Percentiles rank a stretch among this genome's conserved stretches.
Conservation (phyloP, 805 yeast genomes). For the Clavispora vitiphila region DNA sequence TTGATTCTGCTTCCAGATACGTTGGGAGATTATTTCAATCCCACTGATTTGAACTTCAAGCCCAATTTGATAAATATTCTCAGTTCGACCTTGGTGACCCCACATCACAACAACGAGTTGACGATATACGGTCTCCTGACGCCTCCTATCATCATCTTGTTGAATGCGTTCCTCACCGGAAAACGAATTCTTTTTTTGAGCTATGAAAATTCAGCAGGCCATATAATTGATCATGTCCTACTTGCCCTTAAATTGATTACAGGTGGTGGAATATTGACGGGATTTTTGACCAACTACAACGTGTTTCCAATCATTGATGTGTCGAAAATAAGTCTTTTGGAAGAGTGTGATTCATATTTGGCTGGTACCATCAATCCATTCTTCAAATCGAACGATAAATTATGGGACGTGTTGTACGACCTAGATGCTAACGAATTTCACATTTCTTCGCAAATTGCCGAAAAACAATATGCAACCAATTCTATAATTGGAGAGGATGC, state of each 20-base stretch:
- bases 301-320: conserved; percentile 60
- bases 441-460: conserved; percentile 20
- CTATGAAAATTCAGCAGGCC: conserved; percentile 36
- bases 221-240: conserved; percentile 39
- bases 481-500: conserved; percentile 44
- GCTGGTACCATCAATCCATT: conserved; percentile 69
- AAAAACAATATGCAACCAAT: conserved; percentile 20
- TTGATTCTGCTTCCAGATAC: conserved; percentile 36
- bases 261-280: conserved; percentile 40
- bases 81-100: conserved; percentile 31
- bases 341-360: conserved; percentile 38
- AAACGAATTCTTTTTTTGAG: conserved; percentile 35
- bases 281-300: conserved; percentile 33
- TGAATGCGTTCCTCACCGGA: conserved; percentile 36
- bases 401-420: conserved; percentile 62
- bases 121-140: conserved; percentile 51
- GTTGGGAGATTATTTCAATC: conserved; percentile 41
- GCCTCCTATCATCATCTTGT: conserved; percentile 38
- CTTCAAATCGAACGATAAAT: conserved; percentile 46
- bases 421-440: conserved; percentile 46
- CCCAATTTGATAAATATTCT: conserved; percentile 31
- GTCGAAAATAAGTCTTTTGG: conserved; percentile 48
- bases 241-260: conserved; percentile 38
- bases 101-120: conserved; percentile 40
- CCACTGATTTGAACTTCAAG: conserved; percentile 41